phyloP scores from a whole-genome alignment of 352 stramenopile species.

The Phytopythium sindhum region DNA sequence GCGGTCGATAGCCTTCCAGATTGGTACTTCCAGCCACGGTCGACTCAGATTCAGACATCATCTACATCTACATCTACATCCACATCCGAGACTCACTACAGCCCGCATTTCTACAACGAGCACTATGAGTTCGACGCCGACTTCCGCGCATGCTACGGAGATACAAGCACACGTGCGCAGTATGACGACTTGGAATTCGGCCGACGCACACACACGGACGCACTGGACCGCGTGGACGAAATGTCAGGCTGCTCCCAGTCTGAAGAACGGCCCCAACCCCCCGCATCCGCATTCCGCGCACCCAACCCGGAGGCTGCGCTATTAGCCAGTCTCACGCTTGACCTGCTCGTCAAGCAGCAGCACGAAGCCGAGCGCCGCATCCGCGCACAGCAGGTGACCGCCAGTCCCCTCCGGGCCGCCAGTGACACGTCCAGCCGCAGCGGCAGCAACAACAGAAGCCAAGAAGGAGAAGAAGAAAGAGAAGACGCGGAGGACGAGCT shows the following conservation, averaged over 20 bases:
- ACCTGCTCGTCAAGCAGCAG: slow-evolving; percentile 27
- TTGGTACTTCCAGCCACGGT: slow-evolving; percentile 51
- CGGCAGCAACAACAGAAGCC: slow-evolving; percentile 18
- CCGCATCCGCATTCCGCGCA: neutral
- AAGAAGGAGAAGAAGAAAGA: neutral
- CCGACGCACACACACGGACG: neutral
- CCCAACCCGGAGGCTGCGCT: slow-evolving; percentile 7
- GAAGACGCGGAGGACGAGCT: neutral
- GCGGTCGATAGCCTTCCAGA: slow-evolving; percentile 61
- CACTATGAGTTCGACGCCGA: slow-evolving; percentile 6
- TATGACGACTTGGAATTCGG: slow-evolving; percentile 9
- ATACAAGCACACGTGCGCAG: neutral
- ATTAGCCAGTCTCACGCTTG: slow-evolving; percentile 12
- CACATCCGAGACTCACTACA: slow-evolving; percentile 10
- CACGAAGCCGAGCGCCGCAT: slow-evolving; percentile 24
- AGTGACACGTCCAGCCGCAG: neutral
- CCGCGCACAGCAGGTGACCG: neutral
- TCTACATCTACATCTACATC: no score
- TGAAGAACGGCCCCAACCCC: no score
- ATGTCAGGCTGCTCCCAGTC: neutral
- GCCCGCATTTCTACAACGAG: slow-evolving; percentile 3
- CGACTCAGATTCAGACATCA: slow-evolving; percentile 9
- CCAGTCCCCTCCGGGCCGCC: neutral
- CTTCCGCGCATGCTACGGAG: slow-evolving; percentile 5
- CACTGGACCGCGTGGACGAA: slow-evolving; percentile 5